Percentiles rank a stretch among this genome's conserved stretches.
Evolutionary conservation across 805 yeast species (phyloP).

Genomic region (Wickerhamomyces bisporus): DNA sequence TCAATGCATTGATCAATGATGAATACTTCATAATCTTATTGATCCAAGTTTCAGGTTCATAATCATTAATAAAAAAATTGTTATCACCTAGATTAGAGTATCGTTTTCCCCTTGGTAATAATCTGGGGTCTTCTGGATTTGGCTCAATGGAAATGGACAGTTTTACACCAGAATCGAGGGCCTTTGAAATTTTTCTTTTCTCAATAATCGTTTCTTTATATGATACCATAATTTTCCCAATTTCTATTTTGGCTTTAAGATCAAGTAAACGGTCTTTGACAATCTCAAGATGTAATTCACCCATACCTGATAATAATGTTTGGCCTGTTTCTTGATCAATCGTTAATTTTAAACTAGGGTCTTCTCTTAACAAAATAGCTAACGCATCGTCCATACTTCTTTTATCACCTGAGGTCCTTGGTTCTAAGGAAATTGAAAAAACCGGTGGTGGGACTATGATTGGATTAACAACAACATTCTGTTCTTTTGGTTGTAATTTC

Average conservation of each 20-base stretch:
- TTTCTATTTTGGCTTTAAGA: conserved; percentile 72
- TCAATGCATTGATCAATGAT: conserved; percentile 43
- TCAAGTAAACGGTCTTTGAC: conserved; percentile 76
- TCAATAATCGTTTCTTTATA: conserved; percentile 65
- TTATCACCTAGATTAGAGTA: conserved; percentile 29
- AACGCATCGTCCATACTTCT: conserved; percentile 69
- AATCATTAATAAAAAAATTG: conserved; percentile 29
- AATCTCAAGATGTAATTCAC: conserved; percentile 91
- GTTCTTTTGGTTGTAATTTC: conserved; percentile 41
- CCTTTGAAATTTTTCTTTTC: conserved; percentile 11
- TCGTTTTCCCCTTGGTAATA: conserved; percentile 22
- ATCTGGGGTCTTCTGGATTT: conserved; percentile 21
- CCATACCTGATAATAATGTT: conserved; percentile 91
- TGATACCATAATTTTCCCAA: conserved; percentile 84
- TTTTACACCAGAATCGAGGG: conserved; percentile 20
- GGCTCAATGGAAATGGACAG: conserved; percentile 29
- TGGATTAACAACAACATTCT: conserved; percentile 55
- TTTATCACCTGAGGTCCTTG: conserved; percentile 75
- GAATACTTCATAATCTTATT: conserved; percentile 44
- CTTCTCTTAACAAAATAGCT: conserved; percentile 67
- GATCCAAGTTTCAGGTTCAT: conserved; percentile 23
- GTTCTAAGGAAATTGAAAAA: conserved; percentile 80
- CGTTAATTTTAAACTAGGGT: conserved; percentile 74
- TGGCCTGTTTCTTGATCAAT: conserved; percentile 86
- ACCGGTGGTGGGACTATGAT: conserved; percentile 89